Conservation (phyloP, 768 basidiomycete genomes). For the Amanita thiersii region DNA sequence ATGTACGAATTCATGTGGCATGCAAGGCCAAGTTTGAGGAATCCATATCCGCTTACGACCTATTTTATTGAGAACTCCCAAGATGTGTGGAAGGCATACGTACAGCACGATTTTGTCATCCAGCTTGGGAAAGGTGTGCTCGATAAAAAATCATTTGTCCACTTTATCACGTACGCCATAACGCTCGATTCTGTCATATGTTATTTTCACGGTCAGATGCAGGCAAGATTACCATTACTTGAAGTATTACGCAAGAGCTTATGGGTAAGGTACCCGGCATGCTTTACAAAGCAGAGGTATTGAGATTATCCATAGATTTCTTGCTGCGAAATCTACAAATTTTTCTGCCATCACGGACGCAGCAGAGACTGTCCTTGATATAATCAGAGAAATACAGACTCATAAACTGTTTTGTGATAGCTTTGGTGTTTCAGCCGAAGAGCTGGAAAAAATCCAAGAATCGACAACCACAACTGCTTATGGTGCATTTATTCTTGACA, state of each 20-base stretch:
- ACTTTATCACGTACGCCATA: constrained; percentile 70
- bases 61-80: constrained; percentile 52
- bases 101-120: constrained; percentile 79
- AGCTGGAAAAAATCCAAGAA: constrained; percentile 57
- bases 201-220: constrained; percentile 1
- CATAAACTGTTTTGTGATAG: constrained; percentile 64
- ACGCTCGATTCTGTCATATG: not conserved
- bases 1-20: too few species aligned
- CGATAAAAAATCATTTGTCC: constrained; percentile 54
- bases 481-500: constrained; percentile 77
- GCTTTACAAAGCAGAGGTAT: not conserved
- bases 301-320: constrained; percentile 37
- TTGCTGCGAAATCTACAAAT: constrained; percentile 68
- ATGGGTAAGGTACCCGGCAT: constrained; percentile 44
- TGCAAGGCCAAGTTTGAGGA: constrained; percentile 43
- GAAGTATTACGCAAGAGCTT: constrained; percentile 79
- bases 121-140: constrained; percentile 70
- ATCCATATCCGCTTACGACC: constrained; percentile 64
- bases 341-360: constrained; percentile 58
- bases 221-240: constrained; percentile 82
- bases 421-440: constrained; percentile 58
- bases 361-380: constrained; percentile 51
- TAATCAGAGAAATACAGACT: constrained; percentile 63
- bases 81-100: constrained; percentile 61
- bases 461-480: constrained; percentile 75